Percentiles rank a stretch among this genome's conserved stretches.
Conservation (phyloP, 2,329 filamentous ascomycete species). For the Apiospora hydei region DNA sequence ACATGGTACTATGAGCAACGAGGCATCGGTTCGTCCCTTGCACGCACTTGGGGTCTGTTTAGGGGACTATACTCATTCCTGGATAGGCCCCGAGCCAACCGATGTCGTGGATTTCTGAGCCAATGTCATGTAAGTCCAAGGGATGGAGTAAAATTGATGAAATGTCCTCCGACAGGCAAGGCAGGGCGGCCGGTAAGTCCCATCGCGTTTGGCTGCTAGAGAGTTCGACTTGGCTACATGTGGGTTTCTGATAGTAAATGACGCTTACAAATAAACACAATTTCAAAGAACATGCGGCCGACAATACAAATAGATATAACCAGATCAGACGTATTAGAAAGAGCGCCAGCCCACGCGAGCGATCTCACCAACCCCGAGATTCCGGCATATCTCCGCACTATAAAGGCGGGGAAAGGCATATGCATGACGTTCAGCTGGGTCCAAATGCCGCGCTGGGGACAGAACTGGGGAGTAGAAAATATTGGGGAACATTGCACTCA, state of each 20-base stretch:
- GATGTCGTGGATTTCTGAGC: not conserved
- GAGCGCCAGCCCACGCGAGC: not conserved
- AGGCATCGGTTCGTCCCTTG: not conserved
- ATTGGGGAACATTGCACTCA: not conserved
- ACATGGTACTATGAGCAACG: conserved; percentile 46
- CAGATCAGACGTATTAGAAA: not conserved
- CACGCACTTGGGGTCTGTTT: not conserved
- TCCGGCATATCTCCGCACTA: conserved; percentile 41
- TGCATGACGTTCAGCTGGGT: conserved; percentile 24
- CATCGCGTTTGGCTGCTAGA: not conserved
- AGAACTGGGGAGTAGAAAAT: too few species aligned
- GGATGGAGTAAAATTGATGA: not conserved
- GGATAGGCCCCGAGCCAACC: not conserved
- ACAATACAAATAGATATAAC: too few species aligned
- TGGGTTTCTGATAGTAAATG: not conserved
- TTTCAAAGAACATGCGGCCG: too few species aligned
- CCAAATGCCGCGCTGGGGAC: conserved; percentile 9
- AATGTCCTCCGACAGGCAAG: not conserved
- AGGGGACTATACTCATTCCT: too few species aligned
- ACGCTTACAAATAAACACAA: not conserved
- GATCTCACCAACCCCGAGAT: conserved; percentile 33
- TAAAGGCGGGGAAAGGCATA: conserved; percentile 20
- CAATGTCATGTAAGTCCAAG: not conserved
- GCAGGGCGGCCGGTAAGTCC: not conserved
- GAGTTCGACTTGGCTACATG: too few species aligned